Percentiles rank a stretch among this genome's conserved stretches.
These are phyloP conservation scores for Taphrina betulina DNA, from an alignment of 1,139 yeast species.

Conservation along the genomic window DNA sequence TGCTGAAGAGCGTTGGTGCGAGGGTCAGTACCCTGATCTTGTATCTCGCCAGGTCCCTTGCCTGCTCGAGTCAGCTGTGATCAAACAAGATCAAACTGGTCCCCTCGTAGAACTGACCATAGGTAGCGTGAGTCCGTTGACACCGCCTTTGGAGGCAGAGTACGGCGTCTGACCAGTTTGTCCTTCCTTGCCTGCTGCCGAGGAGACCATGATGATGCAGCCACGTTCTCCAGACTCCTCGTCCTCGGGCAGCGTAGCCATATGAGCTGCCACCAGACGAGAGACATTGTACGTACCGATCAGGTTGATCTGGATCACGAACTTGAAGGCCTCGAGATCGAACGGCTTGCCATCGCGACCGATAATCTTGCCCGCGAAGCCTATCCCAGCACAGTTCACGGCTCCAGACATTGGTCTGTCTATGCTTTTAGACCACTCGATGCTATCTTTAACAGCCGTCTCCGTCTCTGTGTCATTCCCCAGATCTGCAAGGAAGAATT, in stretches of 20 bases:
- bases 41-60: conserved; percentile 65
- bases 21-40: conserved; percentile 50
- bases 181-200: conserved; percentile 37
- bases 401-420: conserved; percentile 34
- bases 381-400: conserved; percentile 38
- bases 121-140: conserved; percentile 54
- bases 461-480: conserved; percentile 32
- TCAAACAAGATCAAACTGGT: background rate
- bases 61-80: conserved; percentile 44
- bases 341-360: conserved; percentile 34
- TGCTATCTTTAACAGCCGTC: conserved; percentile 33
- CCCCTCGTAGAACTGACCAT: conserved; percentile 44
- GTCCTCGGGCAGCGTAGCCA: conserved; percentile 29
- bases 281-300: conserved; percentile 35
- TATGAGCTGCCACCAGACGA: conserved; percentile 35
- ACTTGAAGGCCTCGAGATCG: conserved; percentile 34
- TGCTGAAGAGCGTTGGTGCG: conserved; percentile 37
- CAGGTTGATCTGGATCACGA: conserved; percentile 36
- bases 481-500: conserved; percentile 35
- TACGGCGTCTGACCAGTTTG: conserved; percentile 45
- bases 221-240: conserved; percentile 37
- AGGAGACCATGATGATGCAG: conserved; percentile 35
- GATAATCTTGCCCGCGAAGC: conserved; percentile 34
- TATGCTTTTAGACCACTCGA: conserved; percentile 31
- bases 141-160: conserved; percentile 49